Evolutionary conservation across 352 stramenopile genomes (phyloP).

Genomic region (Globisporangium rhizosaccharum): DNA sequence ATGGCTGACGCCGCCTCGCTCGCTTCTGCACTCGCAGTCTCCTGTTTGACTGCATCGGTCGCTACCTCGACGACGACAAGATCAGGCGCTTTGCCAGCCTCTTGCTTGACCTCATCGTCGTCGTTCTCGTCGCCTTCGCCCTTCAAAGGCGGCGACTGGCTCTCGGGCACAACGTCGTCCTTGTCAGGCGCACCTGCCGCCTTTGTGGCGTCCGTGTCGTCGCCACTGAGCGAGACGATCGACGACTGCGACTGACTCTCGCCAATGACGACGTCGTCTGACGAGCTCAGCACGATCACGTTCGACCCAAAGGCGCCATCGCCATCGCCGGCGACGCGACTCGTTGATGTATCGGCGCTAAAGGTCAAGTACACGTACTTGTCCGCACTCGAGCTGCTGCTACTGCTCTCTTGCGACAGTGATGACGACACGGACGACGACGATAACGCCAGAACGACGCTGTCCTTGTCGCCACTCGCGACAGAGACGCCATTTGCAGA

Average conservation of each 20-base stretch:
- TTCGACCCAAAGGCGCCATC: background rate
- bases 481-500: slow-evolving; percentile 1
- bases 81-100: background rate
- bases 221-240: background rate
- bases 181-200: too few species aligned
- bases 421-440: background rate
- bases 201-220: background rate
- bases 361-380: background rate
- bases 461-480: slow-evolving; percentile 2
- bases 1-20: background rate
- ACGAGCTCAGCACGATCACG: background rate
- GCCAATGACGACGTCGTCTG: background rate
- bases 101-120: too few species aligned
- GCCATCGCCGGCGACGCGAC: background rate
- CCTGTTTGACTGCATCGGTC: background rate
- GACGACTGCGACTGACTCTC: slow-evolving; percentile 2
- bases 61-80: background rate
- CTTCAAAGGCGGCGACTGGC: background rate
- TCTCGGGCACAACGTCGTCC: slow-evolving; percentile 4
- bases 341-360: too few species aligned
- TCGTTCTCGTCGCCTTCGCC: background rate
- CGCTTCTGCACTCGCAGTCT: background rate
- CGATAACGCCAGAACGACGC: too few species aligned
- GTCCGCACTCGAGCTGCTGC: background rate
- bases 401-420: background rate